A percentile compares a stretch with the other conserved stretches of the same genome.
phyloP scores from a whole-genome alignment of 768 basidiomycete genomes.

The Saitozyma sp. region DNA sequence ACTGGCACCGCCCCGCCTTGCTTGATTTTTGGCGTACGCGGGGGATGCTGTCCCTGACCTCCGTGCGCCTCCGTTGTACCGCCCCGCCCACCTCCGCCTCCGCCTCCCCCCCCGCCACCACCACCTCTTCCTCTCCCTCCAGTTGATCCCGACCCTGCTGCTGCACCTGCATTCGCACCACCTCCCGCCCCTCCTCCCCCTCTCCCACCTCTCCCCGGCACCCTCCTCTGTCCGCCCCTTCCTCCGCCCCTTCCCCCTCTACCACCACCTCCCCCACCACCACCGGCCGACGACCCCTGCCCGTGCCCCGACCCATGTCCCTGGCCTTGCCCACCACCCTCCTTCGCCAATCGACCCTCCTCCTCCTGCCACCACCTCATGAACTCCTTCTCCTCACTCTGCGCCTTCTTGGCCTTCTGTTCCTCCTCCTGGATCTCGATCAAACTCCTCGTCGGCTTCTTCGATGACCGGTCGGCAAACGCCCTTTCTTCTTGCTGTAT shows the following conservation, averaged over 20 bases:
- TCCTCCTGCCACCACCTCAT: slow-evolving; percentile 86
- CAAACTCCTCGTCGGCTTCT: slow-evolving; percentile 63
- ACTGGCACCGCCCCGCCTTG: too few species aligned
- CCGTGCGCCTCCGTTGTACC: too few species aligned
- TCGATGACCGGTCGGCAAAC: slow-evolving; percentile 52
- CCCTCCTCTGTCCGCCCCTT: neutral
- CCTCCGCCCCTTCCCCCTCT: slow-evolving; percentile 7
- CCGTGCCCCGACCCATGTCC: slow-evolving; percentile 2
- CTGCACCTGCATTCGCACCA: neutral
- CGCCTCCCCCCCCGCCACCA: neutral
- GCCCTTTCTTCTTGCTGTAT: slow-evolving; percentile 78
- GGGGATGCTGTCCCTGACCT: too few species aligned
- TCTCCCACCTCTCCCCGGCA: neutral
- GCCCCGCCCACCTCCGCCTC: too few species aligned
- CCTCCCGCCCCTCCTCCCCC: slow-evolving; percentile 4
- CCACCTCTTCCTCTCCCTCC: slow-evolving; percentile 12
- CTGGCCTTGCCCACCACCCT: neutral
- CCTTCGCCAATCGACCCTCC: slow-evolving; percentile 43
- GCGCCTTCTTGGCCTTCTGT: slow-evolving; percentile 52
- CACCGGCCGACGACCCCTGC: slow-evolving; percentile 1
- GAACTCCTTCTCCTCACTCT: slow-evolving; percentile 69
- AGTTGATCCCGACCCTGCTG: neutral
- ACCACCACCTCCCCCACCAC: slow-evolving; percentile 11
- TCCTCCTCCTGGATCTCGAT: slow-evolving; percentile 81
- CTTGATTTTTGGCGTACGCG: too few species aligned